phyloP scores from a whole-genome alignment of 106 monocot genomes.

The Dendrobium huoshanense region DNA sequence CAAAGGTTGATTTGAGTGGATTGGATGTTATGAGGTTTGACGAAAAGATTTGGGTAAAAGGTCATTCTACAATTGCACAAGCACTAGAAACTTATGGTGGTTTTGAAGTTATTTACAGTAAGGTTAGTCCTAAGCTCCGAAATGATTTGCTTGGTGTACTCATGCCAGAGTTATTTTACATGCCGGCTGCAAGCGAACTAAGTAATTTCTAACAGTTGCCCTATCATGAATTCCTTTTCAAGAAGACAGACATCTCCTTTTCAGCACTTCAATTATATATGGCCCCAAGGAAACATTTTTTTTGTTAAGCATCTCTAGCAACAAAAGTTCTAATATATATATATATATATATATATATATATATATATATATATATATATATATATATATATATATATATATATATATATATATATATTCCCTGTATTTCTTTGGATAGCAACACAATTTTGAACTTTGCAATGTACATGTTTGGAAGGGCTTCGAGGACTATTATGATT shows the following conservation, averaged over 20 bases:
- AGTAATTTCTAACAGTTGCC: too few species aligned
- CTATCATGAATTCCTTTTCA: neutral
- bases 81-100: constrained; percentile 2
- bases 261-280: neutral
- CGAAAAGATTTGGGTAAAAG: neutral
- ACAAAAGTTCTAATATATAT: neutral
- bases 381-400: too few species aligned
- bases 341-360: too few species aligned
- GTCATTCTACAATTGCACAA: neutral
- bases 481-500: too few species aligned
- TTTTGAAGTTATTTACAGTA: constrained; percentile 8
- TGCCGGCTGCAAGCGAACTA: too few species aligned
- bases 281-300: neutral
- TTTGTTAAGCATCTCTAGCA: neutral
- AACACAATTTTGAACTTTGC: too few species aligned
- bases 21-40: constrained; percentile 6
- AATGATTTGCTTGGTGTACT: neutral
- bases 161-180: neutral
- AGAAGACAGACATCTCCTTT: neutral
- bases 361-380: too few species aligned
- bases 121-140: neutral
- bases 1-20: constrained; percentile 16
- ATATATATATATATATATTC: too few species aligned
- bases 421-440: too few species aligned
- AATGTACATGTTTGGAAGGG: too few species aligned